Evolutionary conservation across 805 yeast genomes (phyloP).

Genomic region (Torulaspora delbrueckii): DNA sequence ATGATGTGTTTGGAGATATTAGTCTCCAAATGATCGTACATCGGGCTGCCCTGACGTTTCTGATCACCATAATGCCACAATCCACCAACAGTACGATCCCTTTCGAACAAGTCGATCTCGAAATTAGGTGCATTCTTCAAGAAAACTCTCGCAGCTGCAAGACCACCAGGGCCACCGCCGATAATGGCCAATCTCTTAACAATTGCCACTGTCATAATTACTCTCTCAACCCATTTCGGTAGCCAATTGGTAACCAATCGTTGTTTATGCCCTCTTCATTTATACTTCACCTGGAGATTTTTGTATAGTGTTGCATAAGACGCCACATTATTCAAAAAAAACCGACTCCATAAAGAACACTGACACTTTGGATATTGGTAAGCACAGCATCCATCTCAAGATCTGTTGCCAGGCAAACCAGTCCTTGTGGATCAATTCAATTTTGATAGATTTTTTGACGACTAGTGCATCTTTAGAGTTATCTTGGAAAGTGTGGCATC

Average conservation of each 20-base stretch:
- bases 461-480: neutral
- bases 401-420: neutral
- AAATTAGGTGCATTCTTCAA: constrained; percentile 45
- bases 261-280: neutral
- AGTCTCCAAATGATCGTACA: constrained; percentile 64
- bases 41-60: constrained; percentile 36
- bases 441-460: neutral
- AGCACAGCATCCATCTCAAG: neutral
- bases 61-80: constrained; percentile 59
- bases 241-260: no score
- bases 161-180: constrained; percentile 77
- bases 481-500: constrained; percentile 4
- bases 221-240: neutral
- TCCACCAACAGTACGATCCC: constrained; percentile 63
- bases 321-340: constrained; percentile 4
- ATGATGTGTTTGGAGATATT: constrained; percentile 61
- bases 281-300: neutral
- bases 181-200: constrained; percentile 51
- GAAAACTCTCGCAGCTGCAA: constrained; percentile 61
- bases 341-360: neutral
- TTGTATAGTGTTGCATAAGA: neutral
- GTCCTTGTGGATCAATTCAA: neutral
- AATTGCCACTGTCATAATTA: constrained; percentile 6
- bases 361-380: neutral
- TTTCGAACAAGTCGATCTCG: constrained; percentile 56